Evolutionary conservation across 108 stramenopile species (phyloP).

Genomic region (Nannochloropsis salina): DNA sequence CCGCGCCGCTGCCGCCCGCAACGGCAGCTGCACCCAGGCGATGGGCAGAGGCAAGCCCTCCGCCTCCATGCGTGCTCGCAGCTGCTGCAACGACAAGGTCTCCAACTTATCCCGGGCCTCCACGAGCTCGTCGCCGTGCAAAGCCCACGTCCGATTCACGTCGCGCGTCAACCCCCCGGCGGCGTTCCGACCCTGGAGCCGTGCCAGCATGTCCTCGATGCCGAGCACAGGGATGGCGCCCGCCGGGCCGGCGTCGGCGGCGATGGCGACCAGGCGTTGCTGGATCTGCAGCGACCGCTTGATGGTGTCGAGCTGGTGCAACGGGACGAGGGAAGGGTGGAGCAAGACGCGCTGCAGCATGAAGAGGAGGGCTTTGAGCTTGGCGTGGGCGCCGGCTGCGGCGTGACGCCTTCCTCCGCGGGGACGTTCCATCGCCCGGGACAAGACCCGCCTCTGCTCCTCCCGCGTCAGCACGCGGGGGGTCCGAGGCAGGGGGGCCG

Average conservation of each 20-base stretch:
- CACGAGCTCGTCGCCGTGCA: background rate
- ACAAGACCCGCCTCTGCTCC: background rate
- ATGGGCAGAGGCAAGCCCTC: background rate
- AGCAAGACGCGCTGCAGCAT: constrained; percentile 38
- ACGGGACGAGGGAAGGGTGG: constrained; percentile 34
- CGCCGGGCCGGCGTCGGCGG: background rate
- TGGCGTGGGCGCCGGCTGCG: constrained; percentile 27
- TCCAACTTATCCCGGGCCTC: background rate
- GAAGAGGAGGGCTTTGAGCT: constrained; percentile 36
- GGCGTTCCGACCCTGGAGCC: background rate
- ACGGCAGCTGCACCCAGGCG: background rate
- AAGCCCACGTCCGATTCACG: constrained; percentile 2
- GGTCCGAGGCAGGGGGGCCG: constrained; percentile 28
- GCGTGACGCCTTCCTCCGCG: background rate
- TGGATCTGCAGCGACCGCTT: constrained; percentile 4
- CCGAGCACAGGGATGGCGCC: background rate
- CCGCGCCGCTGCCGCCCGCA: background rate
- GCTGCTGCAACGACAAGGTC: background rate
- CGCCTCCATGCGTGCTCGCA: background rate
- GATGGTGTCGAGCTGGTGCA: constrained; percentile 28
- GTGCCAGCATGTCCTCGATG: background rate
- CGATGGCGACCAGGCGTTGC: background rate
- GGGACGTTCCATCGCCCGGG: background rate
- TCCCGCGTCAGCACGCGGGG: constrained; percentile 1
- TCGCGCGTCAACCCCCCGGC: background rate